phyloP scores from a whole-genome alignment of 2,329 filamentous ascomycete species.

The Diaporthe humulicola region DNA sequence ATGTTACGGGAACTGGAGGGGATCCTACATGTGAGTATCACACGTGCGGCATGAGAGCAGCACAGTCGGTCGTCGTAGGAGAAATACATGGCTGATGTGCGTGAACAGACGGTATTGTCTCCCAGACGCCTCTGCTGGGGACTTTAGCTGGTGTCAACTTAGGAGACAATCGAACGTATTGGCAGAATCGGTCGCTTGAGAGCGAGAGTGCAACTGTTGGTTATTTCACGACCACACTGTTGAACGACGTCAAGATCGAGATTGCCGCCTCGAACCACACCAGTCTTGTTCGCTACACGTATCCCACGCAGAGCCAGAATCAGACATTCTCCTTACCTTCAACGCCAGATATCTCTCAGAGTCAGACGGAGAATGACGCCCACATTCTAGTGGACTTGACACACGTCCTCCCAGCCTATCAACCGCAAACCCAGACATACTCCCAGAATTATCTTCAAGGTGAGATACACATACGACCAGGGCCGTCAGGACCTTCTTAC shows the following conservation, averaged over 20 bases:
- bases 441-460: constrained; percentile 33
- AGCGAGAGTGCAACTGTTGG: constrained; percentile 32
- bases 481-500: constrained; percentile 27
- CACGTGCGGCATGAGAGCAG: too few relatives aligned
- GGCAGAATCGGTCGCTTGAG: constrained; percentile 33
- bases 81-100: neutral
- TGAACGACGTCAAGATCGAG: constrained; percentile 33
- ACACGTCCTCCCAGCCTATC: constrained; percentile 31
- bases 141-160: constrained; percentile 12
- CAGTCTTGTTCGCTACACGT: constrained; percentile 32
- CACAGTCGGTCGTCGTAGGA: neutral
- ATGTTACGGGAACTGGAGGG: constrained; percentile 32
- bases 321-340: constrained; percentile 11
- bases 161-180: constrained; percentile 33
- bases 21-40: constrained; percentile 33
- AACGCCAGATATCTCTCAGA: neutral
- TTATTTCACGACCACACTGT: constrained; percentile 30
- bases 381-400: constrained; percentile 32
- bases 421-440: constrained; percentile 23
- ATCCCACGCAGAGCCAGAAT: constrained; percentile 2
- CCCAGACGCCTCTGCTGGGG: constrained; percentile 30
- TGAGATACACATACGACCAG: constrained; percentile 25
- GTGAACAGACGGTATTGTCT: constrained; percentile 17
- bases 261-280: constrained; percentile 30
- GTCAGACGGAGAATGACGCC: constrained; percentile 16